Evolutionary conservation across 176 grass and related monocot species (phyloP).

Genomic region (Aegilops tauschii): DNA sequence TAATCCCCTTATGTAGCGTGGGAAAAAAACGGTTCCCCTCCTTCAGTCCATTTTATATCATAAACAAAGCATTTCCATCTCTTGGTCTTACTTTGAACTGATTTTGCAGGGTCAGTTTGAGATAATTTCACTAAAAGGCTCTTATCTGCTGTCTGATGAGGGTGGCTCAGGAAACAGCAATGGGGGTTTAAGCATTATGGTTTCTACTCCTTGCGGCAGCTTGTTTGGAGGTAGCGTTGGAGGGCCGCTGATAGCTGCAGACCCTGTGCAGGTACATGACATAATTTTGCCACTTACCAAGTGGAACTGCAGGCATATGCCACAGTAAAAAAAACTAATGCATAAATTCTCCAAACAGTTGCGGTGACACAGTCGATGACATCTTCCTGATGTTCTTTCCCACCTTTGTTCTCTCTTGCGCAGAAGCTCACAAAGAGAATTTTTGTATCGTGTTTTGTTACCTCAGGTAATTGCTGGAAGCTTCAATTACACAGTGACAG

Average conservation of each 20-base stretch:
- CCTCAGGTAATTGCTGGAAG: conserved; percentile 45
- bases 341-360: not conserved
- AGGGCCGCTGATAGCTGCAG: conserved; percentile 43
- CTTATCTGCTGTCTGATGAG: conserved; percentile 32
- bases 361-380: not conserved
- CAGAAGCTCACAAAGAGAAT: not conserved
- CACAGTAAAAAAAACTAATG: not conserved
- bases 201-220: conserved; percentile 32
- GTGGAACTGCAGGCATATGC: not conserved
- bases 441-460: not conserved
- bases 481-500: conserved; percentile 31
- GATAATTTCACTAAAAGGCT: conserved; percentile 43
- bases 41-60: not conserved
- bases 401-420: not conserved
- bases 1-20: not conserved
- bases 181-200: conserved; percentile 32
- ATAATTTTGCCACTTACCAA: not conserved
- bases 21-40: not conserved
- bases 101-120: conserved; percentile 46
- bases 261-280: conserved; percentile 39
- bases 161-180: conserved; percentile 14
- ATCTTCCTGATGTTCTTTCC: not conserved
- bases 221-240: conserved; percentile 40
- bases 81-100: not conserved
- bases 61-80: not conserved